Evolutionary conservation across 1,139 yeast species (phyloP), one percentile per base, ranked within the genome.

Genomic region (Diutina catenulata): DNA sequence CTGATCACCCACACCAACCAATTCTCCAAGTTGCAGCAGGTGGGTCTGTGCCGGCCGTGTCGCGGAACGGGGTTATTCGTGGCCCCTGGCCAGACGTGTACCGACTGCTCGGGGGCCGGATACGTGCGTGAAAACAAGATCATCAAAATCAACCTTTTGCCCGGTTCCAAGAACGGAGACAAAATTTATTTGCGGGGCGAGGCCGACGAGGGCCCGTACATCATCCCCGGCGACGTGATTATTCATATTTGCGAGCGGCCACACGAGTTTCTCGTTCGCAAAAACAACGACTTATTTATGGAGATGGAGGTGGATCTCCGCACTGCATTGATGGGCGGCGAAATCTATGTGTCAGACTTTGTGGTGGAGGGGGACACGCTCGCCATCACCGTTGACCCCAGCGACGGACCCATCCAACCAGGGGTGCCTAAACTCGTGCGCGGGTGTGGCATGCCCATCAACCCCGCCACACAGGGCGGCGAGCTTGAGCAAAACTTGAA

Each of bases 191-290:
- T 77, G 15, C 61, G 65, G 18, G 73, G 76, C 3, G 79, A 73
- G 45, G 82, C 78, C 0, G 87, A 80, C 47, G 81, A 78, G 50
- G 80, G 78, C 0, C 56, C 69, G 26, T 64, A 68, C 44, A 58
- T 74, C 2, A 56, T 69, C 1, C 82, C 87, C 0, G 88, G 88
- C 3, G 83, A 80, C 51, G 78, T 80, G 7, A 57, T 78, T 2
- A 69, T 80, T 4, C 61, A 59, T 36, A 44, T 66, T 33, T 52
- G 55, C 15, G 64, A 65, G 45, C 44, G 49, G 1, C 48, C 55
- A 3, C 70, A 66, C 45, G 55, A 56, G 4, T 56, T 45, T 36
- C 70, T 77, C 48, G 62, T 65, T 16, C 64, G 87, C 49, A 61
- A 59, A 40, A 72, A 61, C 39, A 54, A 66, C 37, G 74, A 76